Conservation (phyloP, 1,139 yeast species). For the Eremothecium gossypii region DNA sequence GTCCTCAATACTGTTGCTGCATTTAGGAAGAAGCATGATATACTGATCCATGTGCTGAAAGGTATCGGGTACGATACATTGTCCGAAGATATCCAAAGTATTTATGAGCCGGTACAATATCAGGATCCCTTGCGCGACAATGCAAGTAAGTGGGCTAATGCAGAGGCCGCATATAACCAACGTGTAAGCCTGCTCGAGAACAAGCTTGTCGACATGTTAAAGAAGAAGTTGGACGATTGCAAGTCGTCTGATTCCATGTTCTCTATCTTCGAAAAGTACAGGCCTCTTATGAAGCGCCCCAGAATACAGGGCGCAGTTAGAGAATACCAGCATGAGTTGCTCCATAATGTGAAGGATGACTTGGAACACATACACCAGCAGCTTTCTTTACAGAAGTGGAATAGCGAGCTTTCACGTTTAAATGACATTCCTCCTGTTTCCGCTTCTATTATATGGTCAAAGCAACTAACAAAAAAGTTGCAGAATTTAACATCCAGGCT, state of each 20-base stretch:
- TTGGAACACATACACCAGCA: slow-evolving; percentile 35
- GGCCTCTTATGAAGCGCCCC: slow-evolving; percentile 41
- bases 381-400: slow-evolving; percentile 30
- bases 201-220: slow-evolving; percentile 35
- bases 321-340: slow-evolving; percentile 44
- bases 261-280: slow-evolving; percentile 40
- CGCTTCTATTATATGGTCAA: slow-evolving; percentile 42
- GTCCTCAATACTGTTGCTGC: slow-evolving; percentile 38
- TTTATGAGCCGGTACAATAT: slow-evolving; percentile 11
- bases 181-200: slow-evolving; percentile 39
- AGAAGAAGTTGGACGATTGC: slow-evolving; percentile 34
- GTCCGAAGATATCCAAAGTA: slow-evolving; percentile 3
- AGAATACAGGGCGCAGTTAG: slow-evolving; percentile 45
- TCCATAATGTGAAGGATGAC: slow-evolving; percentile 41
- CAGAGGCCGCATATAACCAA: slow-evolving; percentile 36
- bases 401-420: slow-evolving; percentile 26
- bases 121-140: slow-evolving; percentile 16
- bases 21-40: slow-evolving; percentile 49
- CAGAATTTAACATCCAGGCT: slow-evolving; percentile 35
- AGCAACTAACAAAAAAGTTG: slow-evolving; percentile 39
- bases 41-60: slow-evolving; percentile 35
- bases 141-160: slow-evolving; percentile 31
- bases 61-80: slow-evolving; percentile 25
- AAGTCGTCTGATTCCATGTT: slow-evolving; percentile 42
- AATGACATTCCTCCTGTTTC: slow-evolving; percentile 42